Percentiles rank a stretch among this genome's conserved stretches.
phyloP scores from a whole-genome alignment of 345 rosid species.

The Raphanus raphanistrum region DNA sequence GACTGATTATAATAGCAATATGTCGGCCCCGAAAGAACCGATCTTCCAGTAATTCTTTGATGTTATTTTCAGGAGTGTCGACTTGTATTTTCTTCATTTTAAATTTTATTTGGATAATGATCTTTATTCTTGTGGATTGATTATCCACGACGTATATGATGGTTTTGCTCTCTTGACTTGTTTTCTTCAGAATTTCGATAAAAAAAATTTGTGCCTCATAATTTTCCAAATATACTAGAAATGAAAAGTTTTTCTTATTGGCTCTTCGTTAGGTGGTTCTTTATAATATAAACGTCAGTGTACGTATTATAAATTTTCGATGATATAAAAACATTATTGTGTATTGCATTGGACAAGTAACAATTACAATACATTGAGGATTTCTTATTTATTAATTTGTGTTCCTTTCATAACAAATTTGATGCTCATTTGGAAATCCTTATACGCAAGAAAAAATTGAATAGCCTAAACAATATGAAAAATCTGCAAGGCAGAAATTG shows the following conservation, averaged over 20 bases:
- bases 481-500: slow-evolving; percentile 16
- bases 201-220: slow-evolving; percentile 4
- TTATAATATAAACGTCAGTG: slow-evolving; percentile 10
- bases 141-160: slow-evolving; percentile 16
- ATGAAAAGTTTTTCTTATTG: background rate
- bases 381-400: slow-evolving; percentile 8
- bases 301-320: background rate
- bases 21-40: slow-evolving; percentile 30
- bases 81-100: slow-evolving; percentile 26
- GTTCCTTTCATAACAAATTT: slow-evolving; percentile 29
- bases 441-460: slow-evolving; percentile 1
- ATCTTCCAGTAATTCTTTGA: slow-evolving; percentile 6
- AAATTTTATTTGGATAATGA: slow-evolving; percentile 12
- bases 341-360: slow-evolving; percentile 13
- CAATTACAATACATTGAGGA: background rate
- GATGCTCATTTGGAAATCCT: slow-evolving; percentile 26
- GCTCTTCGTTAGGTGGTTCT: slow-evolving; percentile 18
- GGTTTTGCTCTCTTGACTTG: slow-evolving; percentile 33
- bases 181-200: slow-evolving; percentile 35
- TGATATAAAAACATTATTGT: background rate
- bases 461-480: background rate
- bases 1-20: background rate
- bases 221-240: background rate
- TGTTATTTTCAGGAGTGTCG: slow-evolving; percentile 26
- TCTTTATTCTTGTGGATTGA: slow-evolving; percentile 1